These are phyloP conservation scores for Boletus reticuloceps DNA, from an alignment of 768 basidiomycete genomes.

Conservation along the genomic window DNA sequence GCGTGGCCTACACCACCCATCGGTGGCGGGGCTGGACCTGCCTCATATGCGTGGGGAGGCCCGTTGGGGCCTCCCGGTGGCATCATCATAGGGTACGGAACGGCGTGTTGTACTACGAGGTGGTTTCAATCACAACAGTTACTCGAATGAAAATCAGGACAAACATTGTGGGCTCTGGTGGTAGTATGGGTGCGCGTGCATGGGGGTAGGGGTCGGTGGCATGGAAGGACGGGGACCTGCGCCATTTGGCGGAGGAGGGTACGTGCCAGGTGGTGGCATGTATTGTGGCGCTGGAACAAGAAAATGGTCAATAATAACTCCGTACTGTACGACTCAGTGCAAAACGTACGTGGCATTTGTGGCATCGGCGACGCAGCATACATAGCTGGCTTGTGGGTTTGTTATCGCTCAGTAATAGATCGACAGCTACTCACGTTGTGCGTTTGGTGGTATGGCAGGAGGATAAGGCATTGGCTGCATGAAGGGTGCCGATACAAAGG, in stretches of 20 bases:
- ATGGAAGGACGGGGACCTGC: constrained; percentile 80
- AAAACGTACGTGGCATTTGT: constrained; percentile 79
- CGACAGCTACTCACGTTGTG: constrained; percentile 37
- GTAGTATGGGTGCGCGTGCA: constrained; percentile 85
- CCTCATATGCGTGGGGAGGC: constrained; percentile 74
- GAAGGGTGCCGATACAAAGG: constrained; percentile 76
- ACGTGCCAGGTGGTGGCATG: constrained; percentile 76
- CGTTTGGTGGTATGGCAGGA: constrained; percentile 75
- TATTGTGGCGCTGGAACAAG: constrained; percentile 59
- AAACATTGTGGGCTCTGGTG: constrained; percentile 87
- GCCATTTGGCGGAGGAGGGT: constrained; percentile 76
- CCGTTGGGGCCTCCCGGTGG: constrained; percentile 64
- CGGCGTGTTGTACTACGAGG: constrained; percentile 75
- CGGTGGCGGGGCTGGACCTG: constrained; percentile 62
- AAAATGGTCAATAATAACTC: constrained; percentile 4
- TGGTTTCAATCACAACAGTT: constrained; percentile 27
- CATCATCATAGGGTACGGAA: constrained; percentile 90
- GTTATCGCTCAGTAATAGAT: neutral
- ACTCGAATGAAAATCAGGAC: constrained; percentile 24
- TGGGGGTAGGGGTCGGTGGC: constrained; percentile 88
- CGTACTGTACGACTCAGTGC: neutral
- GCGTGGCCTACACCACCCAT: constrained; percentile 74
- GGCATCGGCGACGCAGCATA: constrained; percentile 80
- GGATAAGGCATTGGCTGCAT: constrained; percentile 88
- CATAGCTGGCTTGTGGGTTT: constrained; percentile 53